phyloP scores from a whole-genome alignment of 805 yeast genomes.

The Kodamaea neixiangensis region DNA sequence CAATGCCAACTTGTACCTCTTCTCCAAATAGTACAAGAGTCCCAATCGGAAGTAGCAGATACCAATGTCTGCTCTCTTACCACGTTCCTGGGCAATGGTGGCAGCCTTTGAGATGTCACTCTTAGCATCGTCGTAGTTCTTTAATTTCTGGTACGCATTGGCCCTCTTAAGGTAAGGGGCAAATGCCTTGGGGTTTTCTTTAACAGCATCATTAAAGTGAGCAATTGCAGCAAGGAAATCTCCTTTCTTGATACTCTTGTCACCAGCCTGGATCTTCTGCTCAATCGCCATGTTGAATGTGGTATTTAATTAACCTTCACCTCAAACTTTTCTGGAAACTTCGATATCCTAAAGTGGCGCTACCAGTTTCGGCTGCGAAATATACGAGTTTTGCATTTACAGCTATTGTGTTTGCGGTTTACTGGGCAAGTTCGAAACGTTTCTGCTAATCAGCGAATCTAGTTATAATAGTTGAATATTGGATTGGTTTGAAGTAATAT shows the following conservation, averaged over 20 bases:
- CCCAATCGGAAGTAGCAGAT: slow-evolving; percentile 51
- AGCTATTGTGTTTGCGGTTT: not conserved
- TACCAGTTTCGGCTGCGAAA: slow-evolving; percentile 1
- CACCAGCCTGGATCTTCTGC: slow-evolving; percentile 36
- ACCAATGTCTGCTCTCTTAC: slow-evolving; percentile 49
- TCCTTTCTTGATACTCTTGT: slow-evolving; percentile 26
- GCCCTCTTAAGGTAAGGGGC: slow-evolving; percentile 51
- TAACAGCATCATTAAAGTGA: slow-evolving; percentile 39
- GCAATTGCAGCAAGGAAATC: slow-evolving; percentile 49
- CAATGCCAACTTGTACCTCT: slow-evolving; percentile 43
- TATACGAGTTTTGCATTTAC: not conserved
- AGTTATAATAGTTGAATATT: too few relatives aligned
- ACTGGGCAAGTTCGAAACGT: too few relatives aligned
- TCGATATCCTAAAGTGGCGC: not conserved
- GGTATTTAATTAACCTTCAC: not conserved
- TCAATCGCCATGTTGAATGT: slow-evolving; percentile 38
- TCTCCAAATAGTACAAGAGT: slow-evolving; percentile 45
- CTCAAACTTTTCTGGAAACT: not conserved
- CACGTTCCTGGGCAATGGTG: slow-evolving; percentile 45
- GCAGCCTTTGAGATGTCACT: slow-evolving; percentile 48
- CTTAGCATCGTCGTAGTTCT: slow-evolving; percentile 50
- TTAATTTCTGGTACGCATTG: slow-evolving; percentile 48
- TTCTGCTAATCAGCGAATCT: too few relatives aligned
- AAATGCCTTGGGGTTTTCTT: slow-evolving; percentile 46
- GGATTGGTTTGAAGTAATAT: too few relatives aligned